phyloP scores from a whole-genome alignment of 306 rosid genomes.

The Rosa persica region DNA sequence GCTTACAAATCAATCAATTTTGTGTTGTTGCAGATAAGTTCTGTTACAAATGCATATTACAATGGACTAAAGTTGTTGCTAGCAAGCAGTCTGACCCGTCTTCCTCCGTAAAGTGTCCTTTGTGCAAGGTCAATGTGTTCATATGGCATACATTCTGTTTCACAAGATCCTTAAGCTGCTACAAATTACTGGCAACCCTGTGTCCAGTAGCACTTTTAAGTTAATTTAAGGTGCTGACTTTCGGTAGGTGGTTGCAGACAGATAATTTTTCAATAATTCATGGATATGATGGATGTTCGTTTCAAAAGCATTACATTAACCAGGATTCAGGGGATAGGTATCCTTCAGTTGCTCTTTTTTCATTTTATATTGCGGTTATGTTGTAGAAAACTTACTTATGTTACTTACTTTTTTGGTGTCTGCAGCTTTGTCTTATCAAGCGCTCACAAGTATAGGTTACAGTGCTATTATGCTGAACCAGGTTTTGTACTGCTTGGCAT shows the following conservation, averaged over 20 bases:
- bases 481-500: slow-evolving; percentile 41
- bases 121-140: slow-evolving; percentile 71
- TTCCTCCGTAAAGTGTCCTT: slow-evolving; percentile 75
- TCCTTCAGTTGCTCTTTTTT: slow-evolving; percentile 24
- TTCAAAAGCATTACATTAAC: slow-evolving; percentile 62
- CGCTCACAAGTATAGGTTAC: slow-evolving; percentile 78
- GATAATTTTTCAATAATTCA: slow-evolving; percentile 59
- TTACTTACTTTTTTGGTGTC: slow-evolving; percentile 9
- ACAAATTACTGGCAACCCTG: neutral
- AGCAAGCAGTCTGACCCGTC: slow-evolving; percentile 43
- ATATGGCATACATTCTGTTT: neutral
- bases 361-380: neutral
- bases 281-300: slow-evolving; percentile 61
- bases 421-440: slow-evolving; percentile 73
- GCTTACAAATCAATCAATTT: slow-evolving; percentile 12
- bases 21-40: slow-evolving; percentile 63
- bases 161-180: neutral
- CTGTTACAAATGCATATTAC: slow-evolving; percentile 84
- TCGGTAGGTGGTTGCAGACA: slow-evolving; percentile 37
- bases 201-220: neutral
- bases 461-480: slow-evolving; percentile 84
- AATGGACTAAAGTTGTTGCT: slow-evolving; percentile 77
- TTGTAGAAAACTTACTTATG: slow-evolving; percentile 21
- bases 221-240: neutral
- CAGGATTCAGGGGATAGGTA: slow-evolving; percentile 50